Base-by-base conservation (phyloP, 2,329 filamentous ascomycete genomes). In the Apiospora phragmitis region DNA sequence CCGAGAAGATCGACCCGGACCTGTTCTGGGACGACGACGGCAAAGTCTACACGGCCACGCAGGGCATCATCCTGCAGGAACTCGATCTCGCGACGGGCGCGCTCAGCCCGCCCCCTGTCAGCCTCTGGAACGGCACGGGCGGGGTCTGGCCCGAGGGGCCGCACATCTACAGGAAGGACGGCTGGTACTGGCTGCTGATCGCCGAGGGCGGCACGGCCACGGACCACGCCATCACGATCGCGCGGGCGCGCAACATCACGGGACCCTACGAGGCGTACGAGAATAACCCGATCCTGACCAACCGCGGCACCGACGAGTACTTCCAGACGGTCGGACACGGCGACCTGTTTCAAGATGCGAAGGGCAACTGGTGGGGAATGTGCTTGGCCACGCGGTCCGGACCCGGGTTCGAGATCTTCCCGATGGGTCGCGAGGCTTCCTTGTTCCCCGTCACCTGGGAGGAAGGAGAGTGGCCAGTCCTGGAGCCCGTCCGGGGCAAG, bases 351-450 rank as follows among this genome's bases (percentile, higher is more conserved):
- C 77, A 79, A 16, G 79, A 81, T 7, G 38, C 69, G 1, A 68
- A 74, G 1, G 84, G 82, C 0, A 80, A 84, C 41, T 87, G 86
- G 85, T 87, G 85, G 85, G 83, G 79, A 0, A 79, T 83, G 5
- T 81, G 82, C 4, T 73, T 87, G 1, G 78, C 80, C 0, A 70
- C 70, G 29, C 51, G 66, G 0, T 71, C 65, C 21, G 84, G 82
- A 0, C 80, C 82, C 0, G 77, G 76, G 51, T 85, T 79, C 73
- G 71, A 74, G 42, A 77, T 78, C 32, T 86, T 84, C 73, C 84
- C 85, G 0, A 87, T 87, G 86, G 86, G 86, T 1, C 79, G 87
- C 18, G 87, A 89, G 75, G 84, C 84, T 0, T 82, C 86, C 0
- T 21, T 68, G 67, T 68, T 51, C 32, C 45, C 67, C 75, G 85